Evolutionary conservation across 345 rosid species (phyloP), one percentile per base, ranked within the genome.

Genomic region (Cardiospermum halicacabum): DNA sequence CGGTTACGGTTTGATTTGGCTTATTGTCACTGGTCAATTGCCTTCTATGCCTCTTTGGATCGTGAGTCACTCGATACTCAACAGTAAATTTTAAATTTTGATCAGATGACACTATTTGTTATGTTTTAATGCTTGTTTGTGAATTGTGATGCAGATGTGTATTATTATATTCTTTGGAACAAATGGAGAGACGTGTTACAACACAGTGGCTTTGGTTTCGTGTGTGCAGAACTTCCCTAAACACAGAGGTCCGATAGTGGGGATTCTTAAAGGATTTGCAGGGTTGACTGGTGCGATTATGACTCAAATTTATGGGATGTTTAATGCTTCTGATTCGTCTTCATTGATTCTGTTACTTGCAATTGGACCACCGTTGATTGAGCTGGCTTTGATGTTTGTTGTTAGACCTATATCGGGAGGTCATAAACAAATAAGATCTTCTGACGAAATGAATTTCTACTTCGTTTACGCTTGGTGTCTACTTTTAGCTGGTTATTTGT

Each of bases 251-350:
- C 92, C 92, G 48, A 78, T 89, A 16, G 96, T 92, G 11, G 98
- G 98, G 39, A 84, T 92, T 32, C 77, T 89, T 26, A 89, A 92
- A 76, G 98, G 96, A 16, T 92, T 89, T 69, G 89, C 98, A 6
- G 98, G 98, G 26, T 76, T 89, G 73, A 84, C 95, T 56, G 96
- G 98, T n/a, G 98, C 96, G 42, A 87, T 92, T 70, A 72, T 89
- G 75, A 89, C 92, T 16, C 96, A 87, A 78, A 72, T 92, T 45
- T 85, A 92, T 62, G 64, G 76, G 25, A 77, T 84, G 89, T 77
- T 82, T 66, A 82, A 71, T 68, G 77, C 89, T 7, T 73, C 92
- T 34, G 64, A 81, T 55, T 83, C 81, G 7, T 79, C 96, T 8
- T 74, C 91, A 15, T 88, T 92, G 42, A 80, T 92, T 37, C 81